Conservation (phyloP, 129 eudicot genomes). For the Tagetes patula region DNA sequence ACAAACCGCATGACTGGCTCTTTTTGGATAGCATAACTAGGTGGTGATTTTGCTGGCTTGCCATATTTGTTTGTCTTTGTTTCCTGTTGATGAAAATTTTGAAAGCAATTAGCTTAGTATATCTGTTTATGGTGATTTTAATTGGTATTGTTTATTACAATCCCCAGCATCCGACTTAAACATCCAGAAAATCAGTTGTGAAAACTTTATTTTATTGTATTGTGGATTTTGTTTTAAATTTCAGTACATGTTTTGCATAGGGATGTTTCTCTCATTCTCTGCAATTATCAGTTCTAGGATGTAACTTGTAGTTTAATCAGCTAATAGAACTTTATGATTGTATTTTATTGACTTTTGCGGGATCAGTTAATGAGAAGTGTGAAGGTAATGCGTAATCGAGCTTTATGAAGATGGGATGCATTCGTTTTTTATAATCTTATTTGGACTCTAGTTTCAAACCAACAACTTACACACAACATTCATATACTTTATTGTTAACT, state of each 20-base stretch:
- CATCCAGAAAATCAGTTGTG: background rate
- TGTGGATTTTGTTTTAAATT: conserved; percentile 11
- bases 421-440: background rate
- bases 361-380: conserved; percentile 2
- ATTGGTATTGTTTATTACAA: background rate
- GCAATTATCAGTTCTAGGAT: conserved; percentile 3
- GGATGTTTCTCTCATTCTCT: background rate
- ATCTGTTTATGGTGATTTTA: background rate
- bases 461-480: background rate
- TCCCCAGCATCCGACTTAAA: background rate
- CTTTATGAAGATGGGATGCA: conserved; percentile 3
- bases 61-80: conserved; percentile 1
- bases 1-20: no score
- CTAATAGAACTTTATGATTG: background rate
- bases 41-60: background rate
- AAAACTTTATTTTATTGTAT: conserved; percentile 1
- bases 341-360: background rate
- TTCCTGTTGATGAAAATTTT: background rate
- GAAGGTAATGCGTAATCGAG: background rate
- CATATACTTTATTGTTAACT: conserved; percentile 1
- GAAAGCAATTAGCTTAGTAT: background rate
- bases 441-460: background rate
- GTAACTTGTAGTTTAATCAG: background rate
- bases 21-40: no score
- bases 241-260: conserved; percentile 12